These are phyloP conservation scores for Anacardium occidentale DNA, from an alignment of 345 rosid genomes.

Conservation along the genomic window DNA sequence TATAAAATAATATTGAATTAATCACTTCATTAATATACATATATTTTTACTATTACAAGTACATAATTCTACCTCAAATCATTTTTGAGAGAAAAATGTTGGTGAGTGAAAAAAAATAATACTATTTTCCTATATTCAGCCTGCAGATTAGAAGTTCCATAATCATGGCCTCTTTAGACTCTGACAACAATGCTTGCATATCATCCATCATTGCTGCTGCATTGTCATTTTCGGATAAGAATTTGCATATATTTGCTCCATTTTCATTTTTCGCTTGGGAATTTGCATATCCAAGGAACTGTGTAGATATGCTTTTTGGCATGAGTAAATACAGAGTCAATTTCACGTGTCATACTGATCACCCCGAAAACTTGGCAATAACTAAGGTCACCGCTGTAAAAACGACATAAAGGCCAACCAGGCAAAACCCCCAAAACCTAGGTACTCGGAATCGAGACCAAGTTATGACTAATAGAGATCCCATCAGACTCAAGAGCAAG, in stretches of 20 bases:
- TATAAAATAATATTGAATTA: not conserved
- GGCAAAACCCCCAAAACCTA: conserved; percentile 90
- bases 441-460: conserved; percentile 96
- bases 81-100: too few species aligned
- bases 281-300: not conserved
- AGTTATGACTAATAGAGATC: conserved; percentile 82
- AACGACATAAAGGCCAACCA: conserved; percentile 72
- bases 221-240: too few species aligned
- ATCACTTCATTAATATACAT: not conserved
- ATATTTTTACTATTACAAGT: conserved; percentile 8
- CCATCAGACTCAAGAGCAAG: conserved; percentile 87
- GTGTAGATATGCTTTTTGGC: not conserved
- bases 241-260: not conserved
- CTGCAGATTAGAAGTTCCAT: conserved; percentile 27
- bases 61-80: not conserved
- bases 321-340: not conserved
- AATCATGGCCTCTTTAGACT: not conserved
- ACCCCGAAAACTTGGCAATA: conserved; percentile 57
- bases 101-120: not conserved
- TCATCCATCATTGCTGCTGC: not conserved
- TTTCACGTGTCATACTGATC: conserved; percentile 21
- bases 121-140: conserved; percentile 12
- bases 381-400: conserved; percentile 67
- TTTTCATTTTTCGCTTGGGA: not conserved
- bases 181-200: not conserved